Conservation (phyloP, 1,284 basidiomycete genomes). For the Cutaneotrichosporon cavernicola region DNA sequence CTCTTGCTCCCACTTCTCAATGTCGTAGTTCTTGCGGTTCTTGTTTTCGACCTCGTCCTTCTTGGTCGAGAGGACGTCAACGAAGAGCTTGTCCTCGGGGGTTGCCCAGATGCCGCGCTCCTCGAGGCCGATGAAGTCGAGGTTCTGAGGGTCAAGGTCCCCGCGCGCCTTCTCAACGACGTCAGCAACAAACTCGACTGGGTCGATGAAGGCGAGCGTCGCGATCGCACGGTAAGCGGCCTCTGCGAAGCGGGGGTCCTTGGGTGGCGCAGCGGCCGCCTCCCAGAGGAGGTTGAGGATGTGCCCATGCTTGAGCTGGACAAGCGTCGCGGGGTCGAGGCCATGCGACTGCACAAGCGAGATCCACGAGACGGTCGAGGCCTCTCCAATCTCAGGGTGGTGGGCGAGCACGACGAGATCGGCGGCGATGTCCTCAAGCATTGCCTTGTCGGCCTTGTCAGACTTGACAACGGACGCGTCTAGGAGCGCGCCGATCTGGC, state of each 20-base stretch:
- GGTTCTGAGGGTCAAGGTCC: constrained; percentile 62
- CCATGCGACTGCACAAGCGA: constrained; percentile 70
- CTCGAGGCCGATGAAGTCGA: constrained; percentile 66
- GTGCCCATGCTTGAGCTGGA: constrained; percentile 35
- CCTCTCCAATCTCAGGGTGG: constrained; percentile 66
- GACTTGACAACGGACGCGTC: constrained; percentile 19
- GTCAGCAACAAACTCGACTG: constrained; percentile 64
- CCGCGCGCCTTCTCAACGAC: constrained; percentile 65
- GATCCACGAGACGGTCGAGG: constrained; percentile 73
- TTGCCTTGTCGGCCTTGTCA: constrained; percentile 26
- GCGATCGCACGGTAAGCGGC: constrained; percentile 73
- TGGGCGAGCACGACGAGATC: constrained; percentile 70
- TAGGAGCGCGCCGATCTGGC: constrained; percentile 45
- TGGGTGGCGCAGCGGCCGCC: constrained; percentile 25
- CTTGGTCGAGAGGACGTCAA: constrained; percentile 69
- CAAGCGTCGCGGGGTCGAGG: constrained; percentile 63
- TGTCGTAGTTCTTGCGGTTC: constrained; percentile 82
- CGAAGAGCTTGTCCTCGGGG: constrained; percentile 70
- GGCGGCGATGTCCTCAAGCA: constrained; percentile 46
- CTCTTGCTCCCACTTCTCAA: constrained; percentile 90
- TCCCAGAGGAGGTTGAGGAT: constrained; percentile 44
- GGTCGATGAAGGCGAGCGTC: constrained; percentile 75
- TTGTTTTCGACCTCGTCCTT: constrained; percentile 60
- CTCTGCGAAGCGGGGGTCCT: constrained; percentile 40
- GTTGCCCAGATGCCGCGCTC: constrained; percentile 83